Percentiles rank a stretch among this genome's conserved stretches.
phyloP scores from a whole-genome alignment of 495 filamentous ascomycete genomes.

The Tuber umbilicatum region DNA sequence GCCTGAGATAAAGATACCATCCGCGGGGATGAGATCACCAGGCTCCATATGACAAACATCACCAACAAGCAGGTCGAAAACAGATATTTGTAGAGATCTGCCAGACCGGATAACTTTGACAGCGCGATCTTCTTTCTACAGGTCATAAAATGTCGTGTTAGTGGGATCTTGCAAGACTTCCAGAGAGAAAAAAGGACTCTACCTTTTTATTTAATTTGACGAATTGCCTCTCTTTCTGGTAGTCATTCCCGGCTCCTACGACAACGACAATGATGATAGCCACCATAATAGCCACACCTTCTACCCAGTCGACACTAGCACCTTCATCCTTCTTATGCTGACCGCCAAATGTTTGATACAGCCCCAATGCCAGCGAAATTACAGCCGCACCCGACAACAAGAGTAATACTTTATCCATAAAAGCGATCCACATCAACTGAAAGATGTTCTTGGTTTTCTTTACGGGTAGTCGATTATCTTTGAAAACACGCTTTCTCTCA shows the following conservation, averaged over 20 bases:
- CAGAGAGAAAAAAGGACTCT: conserved; percentile 5
- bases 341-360: conserved; percentile 53
- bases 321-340: conserved; percentile 45
- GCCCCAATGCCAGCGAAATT: conserved; percentile 74
- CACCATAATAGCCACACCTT: conserved; percentile 65
- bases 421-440: conserved; percentile 71
- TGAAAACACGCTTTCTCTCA: conserved; percentile 65
- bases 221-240: conserved; percentile 66
- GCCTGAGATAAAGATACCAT: conserved; percentile 68
- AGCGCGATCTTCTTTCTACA: conserved; percentile 56
- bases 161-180: not conserved
- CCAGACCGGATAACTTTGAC: conserved; percentile 74
- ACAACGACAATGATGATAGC: conserved; percentile 64
- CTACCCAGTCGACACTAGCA: conserved; percentile 66
- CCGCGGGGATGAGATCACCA: conserved; percentile 80
- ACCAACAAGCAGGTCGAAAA: conserved; percentile 74
- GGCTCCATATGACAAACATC: conserved; percentile 78
- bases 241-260: conserved; percentile 64
- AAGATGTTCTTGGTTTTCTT: conserved; percentile 66
- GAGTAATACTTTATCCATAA: conserved; percentile 76
- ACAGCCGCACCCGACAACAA: conserved; percentile 70
- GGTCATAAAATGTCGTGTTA: conserved; percentile 11
- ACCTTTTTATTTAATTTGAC: conserved; percentile 61
- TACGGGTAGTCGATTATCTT: conserved; percentile 62
- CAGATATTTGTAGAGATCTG: conserved; percentile 65